A percentile compares a stretch with the other conserved stretches of the same genome.
These are phyloP conservation scores for Axilococcus clingmanii DNA, from an alignment of 139 green algal species.

Conservation along the genomic window DNA sequence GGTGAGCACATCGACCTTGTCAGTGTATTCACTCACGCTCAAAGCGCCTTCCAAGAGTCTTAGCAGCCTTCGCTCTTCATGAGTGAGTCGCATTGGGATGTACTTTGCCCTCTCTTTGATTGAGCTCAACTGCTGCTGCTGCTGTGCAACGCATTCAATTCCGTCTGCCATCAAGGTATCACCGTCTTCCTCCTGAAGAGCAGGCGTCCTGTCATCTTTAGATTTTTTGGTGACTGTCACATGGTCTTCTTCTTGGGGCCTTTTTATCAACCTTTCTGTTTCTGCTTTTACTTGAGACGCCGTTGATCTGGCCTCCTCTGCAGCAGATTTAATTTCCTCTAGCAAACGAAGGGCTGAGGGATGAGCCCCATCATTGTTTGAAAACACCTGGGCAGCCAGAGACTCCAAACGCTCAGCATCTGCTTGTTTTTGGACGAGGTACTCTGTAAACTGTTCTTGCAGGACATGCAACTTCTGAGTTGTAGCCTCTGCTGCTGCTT, in stretches of 20 bases:
- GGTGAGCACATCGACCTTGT: constrained; percentile 80
- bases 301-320: constrained; percentile 38
- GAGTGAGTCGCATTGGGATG: constrained; percentile 54
- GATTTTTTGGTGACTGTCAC: neutral
- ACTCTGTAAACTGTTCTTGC: constrained; percentile 73
- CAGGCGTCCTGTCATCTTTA: constrained; percentile 40
- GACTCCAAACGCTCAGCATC: constrained; percentile 18
- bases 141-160: constrained; percentile 1
- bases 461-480: constrained; percentile 51
- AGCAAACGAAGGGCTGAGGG: constrained; percentile 15
- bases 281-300: constrained; percentile 40
- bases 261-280: constrained; percentile 22
- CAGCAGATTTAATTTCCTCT: constrained; percentile 19
- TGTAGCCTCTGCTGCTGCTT: constrained; percentile 51
- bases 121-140: constrained; percentile 1
- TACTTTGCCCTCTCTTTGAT: constrained; percentile 48
- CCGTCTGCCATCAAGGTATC: constrained; percentile 4
- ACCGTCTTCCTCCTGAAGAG: constrained; percentile 16
- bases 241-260: neutral
- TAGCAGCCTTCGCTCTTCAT: constrained; percentile 67
- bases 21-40: constrained; percentile 86
- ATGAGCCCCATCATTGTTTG: neutral
- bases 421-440: constrained; percentile 44
- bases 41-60: constrained; percentile 80
- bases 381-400: neutral